Evolutionary conservation across 805 yeast genomes (phyloP).

Genomic region (Candida michaelii): DNA sequence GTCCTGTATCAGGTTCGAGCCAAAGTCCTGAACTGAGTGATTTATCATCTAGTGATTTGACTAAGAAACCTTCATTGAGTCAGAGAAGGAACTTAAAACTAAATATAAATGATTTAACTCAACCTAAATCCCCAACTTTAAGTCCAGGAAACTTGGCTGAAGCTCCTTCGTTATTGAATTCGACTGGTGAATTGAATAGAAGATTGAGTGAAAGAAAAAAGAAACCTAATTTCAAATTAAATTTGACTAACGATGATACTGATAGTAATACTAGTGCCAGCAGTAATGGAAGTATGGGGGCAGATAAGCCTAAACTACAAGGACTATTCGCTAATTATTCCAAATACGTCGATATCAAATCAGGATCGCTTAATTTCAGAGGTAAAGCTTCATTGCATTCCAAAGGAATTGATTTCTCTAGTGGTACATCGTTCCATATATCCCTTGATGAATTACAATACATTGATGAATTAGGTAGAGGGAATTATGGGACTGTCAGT

Average conservation of each 20-base stretch:
- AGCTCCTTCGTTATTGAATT: slow-evolving; percentile 13
- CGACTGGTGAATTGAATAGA: slow-evolving; percentile 37
- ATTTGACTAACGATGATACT: slow-evolving; percentile 21
- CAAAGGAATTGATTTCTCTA: slow-evolving; percentile 85
- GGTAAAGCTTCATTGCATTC: slow-evolving; percentile 93
- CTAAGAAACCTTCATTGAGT: slow-evolving; percentile 46
- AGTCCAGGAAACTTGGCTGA: slow-evolving; percentile 15
- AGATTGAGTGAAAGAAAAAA: slow-evolving; percentile 39
- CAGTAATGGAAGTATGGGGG: slow-evolving; percentile 1
- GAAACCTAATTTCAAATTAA: slow-evolving; percentile 39
- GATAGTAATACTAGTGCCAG: background rate
- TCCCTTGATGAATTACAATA: slow-evolving; percentile 81
- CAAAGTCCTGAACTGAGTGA: slow-evolving; percentile 4
- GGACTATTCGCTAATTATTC: slow-evolving; percentile 83
- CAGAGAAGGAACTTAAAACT: slow-evolving; percentile 57
- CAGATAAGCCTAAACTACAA: slow-evolving; percentile 35
- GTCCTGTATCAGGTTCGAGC: slow-evolving; percentile 1
- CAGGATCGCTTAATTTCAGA: slow-evolving; percentile 87
- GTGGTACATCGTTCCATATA: slow-evolving; percentile 84
- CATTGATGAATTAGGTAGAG: slow-evolving; percentile 87
- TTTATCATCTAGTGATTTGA: slow-evolving; percentile 1
- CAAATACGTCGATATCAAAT: slow-evolving; percentile 85
- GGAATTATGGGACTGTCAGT: slow-evolving; percentile 94
- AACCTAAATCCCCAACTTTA: slow-evolving; percentile 19
- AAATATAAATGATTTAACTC: slow-evolving; percentile 34